phyloP scores from a whole-genome alignment of 1,284 basidiomycete genomes.

The Boletus mariae region DNA sequence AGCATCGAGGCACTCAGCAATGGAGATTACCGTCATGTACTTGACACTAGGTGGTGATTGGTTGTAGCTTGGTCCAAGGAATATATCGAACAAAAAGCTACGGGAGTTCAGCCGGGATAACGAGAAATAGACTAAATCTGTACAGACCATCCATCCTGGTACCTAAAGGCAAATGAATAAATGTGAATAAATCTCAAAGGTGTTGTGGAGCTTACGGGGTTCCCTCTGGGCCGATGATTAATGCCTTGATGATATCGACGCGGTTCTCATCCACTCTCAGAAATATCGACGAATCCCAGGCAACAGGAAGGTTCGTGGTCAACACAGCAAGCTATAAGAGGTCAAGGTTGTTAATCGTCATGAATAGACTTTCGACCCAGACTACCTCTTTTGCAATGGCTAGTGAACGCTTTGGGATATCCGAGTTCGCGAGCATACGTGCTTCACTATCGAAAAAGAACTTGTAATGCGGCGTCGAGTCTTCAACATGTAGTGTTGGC shows the following conservation, averaged over 20 bases:
- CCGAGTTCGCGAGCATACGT: slow-evolving; percentile 70
- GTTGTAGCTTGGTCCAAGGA: slow-evolving; percentile 81
- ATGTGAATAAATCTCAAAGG: slow-evolving; percentile 1
- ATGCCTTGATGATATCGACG: slow-evolving; percentile 86
- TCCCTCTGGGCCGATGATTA: slow-evolving; percentile 87
- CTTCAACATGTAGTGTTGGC: slow-evolving; percentile 28
- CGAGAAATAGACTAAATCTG: background rate
- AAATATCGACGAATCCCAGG: slow-evolving; percentile 89
- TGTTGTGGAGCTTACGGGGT: slow-evolving; percentile 68
- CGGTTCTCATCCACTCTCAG: slow-evolving; percentile 82
- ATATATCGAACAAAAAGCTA: slow-evolving; percentile 84
- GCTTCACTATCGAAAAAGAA: slow-evolving; percentile 78
- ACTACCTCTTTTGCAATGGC: slow-evolving; percentile 90
- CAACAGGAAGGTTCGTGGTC: slow-evolving; percentile 83
- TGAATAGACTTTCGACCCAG: slow-evolving; percentile 6
- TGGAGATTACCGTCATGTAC: slow-evolving; percentile 72
- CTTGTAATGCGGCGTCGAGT: slow-evolving; percentile 66
- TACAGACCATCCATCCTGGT: slow-evolving; percentile 77
- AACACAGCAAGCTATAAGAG: slow-evolving; percentile 74
- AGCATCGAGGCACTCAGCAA: slow-evolving; percentile 1
- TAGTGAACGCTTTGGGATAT: slow-evolving; percentile 82
- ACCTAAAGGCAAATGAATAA: slow-evolving; percentile 40
- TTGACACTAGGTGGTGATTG: slow-evolving; percentile 79
- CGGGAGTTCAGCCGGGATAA: slow-evolving; percentile 22
- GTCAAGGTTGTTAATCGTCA: slow-evolving; percentile 1